Conservation (phyloP, 441 rosid species). For the Arabidopsis lyrata region DNA sequence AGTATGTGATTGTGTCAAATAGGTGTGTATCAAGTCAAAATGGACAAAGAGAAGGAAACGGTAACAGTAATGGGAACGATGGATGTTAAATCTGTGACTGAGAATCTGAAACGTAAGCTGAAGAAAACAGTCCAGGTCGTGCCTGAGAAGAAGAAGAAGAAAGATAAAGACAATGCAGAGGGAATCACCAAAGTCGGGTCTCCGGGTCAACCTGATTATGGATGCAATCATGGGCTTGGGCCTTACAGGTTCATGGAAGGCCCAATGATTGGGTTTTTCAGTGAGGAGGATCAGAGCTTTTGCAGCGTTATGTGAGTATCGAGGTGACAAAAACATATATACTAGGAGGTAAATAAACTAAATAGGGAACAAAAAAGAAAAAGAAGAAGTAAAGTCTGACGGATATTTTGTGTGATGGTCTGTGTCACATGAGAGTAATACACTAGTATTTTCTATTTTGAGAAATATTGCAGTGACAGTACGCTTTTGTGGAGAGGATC, state of each 20-base stretch:
- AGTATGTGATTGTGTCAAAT: background rate
- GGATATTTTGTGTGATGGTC: background rate
- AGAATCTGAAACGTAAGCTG: slow-evolving; percentile 57
- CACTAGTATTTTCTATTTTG: background rate
- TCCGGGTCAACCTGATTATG: slow-evolving; percentile 17
- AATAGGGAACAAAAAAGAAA: background rate
- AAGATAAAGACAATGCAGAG: slow-evolving; percentile 39
- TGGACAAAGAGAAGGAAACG: slow-evolving; percentile 65
- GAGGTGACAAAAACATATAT: slow-evolving; percentile 2
- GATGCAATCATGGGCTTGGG: slow-evolving; percentile 7
- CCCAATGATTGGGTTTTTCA: slow-evolving; percentile 17
- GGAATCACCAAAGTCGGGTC: slow-evolving; percentile 33
- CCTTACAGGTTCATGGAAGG: slow-evolving; percentile 12
- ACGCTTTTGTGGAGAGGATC: background rate
- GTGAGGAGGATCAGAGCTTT: slow-evolving; percentile 17
- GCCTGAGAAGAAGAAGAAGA: slow-evolving; percentile 78
- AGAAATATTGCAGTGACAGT: background rate
- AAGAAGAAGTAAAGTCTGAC: background rate
- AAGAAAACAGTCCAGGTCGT: slow-evolving; percentile 65
- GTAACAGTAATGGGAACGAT: slow-evolving; percentile 81
- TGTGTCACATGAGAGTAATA: background rate
- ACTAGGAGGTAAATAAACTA: slow-evolving; percentile 8
- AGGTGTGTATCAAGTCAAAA: slow-evolving; percentile 62
- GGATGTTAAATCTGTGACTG: slow-evolving; percentile 71
- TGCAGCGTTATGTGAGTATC: slow-evolving; percentile 37